These are phyloP conservation scores for Cadophora sp. DNA, from an alignment of 2,329 filamentous ascomycete species.

Conservation along the genomic window DNA sequence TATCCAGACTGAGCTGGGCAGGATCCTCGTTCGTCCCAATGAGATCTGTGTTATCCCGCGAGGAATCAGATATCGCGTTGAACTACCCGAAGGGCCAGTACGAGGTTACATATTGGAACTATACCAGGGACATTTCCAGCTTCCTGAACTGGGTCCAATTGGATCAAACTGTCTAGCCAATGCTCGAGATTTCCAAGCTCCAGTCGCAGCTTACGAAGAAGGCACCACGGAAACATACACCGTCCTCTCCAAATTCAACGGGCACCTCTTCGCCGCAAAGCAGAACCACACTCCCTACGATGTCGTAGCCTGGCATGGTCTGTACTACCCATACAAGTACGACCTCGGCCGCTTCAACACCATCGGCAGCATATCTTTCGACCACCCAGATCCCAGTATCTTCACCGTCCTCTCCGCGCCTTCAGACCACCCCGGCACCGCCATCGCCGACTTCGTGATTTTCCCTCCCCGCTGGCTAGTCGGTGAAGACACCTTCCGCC, in stretches of 20 bases:
- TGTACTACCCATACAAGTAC: constrained; percentile 83
- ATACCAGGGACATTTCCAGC: constrained; percentile 73
- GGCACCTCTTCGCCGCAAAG: constrained; percentile 67
- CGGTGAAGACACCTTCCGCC: constrained; percentile 64
- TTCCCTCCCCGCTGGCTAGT: constrained; percentile 71
- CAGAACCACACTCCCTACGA: constrained; percentile 80
- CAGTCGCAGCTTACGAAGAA: constrained; percentile 72
- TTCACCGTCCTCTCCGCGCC: constrained; percentile 71
- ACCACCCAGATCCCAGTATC: constrained; percentile 81
- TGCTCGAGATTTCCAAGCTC: constrained; percentile 76
- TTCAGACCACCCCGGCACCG: constrained; percentile 60
- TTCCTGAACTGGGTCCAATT: constrained; percentile 76
- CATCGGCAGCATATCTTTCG: constrained; percentile 75
- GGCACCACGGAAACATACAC: constrained; percentile 54
- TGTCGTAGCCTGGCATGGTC: constrained; percentile 81
- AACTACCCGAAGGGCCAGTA: constrained; percentile 65
- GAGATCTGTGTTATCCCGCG: constrained; percentile 81
- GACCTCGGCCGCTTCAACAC: constrained; percentile 79
- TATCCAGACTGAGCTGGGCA: constrained; percentile 79
- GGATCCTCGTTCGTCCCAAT: constrained; percentile 75
- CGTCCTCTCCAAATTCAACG: constrained; percentile 70
- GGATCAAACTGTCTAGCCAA: constrained; percentile 79
- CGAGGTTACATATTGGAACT: constrained; percentile 79
- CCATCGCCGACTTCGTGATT: constrained; percentile 69
- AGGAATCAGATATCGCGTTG: constrained; percentile 76